phyloP scores from a whole-genome alignment of 371 early-diverging fungal species.

The Apophysomyces ossiformis region DNA sequence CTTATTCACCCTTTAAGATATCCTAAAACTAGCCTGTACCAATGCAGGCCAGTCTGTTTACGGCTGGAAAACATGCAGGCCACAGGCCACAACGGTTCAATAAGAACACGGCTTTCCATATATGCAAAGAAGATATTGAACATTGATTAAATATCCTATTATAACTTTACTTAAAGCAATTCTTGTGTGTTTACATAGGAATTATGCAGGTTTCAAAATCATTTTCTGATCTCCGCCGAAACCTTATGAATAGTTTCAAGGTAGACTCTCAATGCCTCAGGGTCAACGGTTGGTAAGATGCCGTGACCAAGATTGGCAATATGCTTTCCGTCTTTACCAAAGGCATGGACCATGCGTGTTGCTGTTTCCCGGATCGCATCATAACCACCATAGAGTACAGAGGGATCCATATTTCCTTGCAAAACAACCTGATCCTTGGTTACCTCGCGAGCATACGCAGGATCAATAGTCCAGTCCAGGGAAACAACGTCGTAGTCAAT shows the following conservation, averaged over 20 bases:
- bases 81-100: no score
- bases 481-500: conserved; percentile 85
- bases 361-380: conserved; percentile 79
- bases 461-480: conserved; percentile 91
- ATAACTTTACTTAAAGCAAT: no score
- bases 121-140: no score
- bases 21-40: no score
- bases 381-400: conserved; percentile 74
- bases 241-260: conserved; percentile 70
- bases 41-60: no score
- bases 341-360: conserved; percentile 82
- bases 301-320: conserved; percentile 98
- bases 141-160: no score
- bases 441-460: conserved; percentile 64
- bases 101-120: no score
- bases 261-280: conserved; percentile 74
- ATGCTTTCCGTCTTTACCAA: conserved; percentile 74
- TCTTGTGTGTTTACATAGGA: no score
- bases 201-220: neutral
- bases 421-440: conserved; percentile 73
- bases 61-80: no score
- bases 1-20: no score
- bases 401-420: conserved; percentile 98
- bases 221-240: conserved; percentile 51
- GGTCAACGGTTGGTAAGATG: conserved; percentile 80